These are phyloP conservation scores for Aspergillus avenaceus DNA, from an alignment of 495 filamentous ascomycete genomes.

Conservation along the genomic window DNA sequence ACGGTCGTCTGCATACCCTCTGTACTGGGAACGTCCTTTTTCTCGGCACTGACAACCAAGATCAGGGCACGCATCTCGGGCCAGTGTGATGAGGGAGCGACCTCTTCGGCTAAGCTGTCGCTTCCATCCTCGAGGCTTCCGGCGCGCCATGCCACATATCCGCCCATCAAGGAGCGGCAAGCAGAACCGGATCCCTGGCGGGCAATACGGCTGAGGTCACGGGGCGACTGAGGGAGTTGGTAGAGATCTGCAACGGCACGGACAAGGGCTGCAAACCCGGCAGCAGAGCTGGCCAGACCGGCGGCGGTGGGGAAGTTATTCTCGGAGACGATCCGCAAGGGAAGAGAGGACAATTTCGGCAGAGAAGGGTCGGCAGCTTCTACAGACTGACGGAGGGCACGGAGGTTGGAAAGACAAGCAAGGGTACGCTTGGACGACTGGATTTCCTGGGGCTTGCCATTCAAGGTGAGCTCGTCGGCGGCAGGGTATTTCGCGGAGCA, in stretches of 20 bases:
- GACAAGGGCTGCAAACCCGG: slow-evolving; percentile 92
- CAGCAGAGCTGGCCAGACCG: slow-evolving; percentile 88
- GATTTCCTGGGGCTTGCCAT: slow-evolving; percentile 77
- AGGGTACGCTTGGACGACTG: slow-evolving; percentile 76
- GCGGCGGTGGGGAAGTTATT: slow-evolving; percentile 99
- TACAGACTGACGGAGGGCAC: slow-evolving; percentile 66
- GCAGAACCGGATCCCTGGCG: slow-evolving; percentile 95
- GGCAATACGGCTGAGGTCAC: slow-evolving; percentile 80
- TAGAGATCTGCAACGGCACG: slow-evolving; percentile 91
- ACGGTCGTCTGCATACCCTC: slow-evolving; percentile 97
- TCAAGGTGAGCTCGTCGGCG: slow-evolving; percentile 75
- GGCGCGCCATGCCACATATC: slow-evolving; percentile 90
- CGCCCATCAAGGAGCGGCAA: slow-evolving; percentile 86
- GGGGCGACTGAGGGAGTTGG: slow-evolving; percentile 69
- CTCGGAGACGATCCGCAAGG: slow-evolving; percentile 79
- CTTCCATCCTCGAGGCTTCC: slow-evolving; percentile 68
- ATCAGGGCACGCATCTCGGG: slow-evolving; percentile 89
- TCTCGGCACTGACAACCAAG: slow-evolving; percentile 83
- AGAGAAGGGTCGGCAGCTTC: slow-evolving; percentile 67
- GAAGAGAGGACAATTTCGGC: slow-evolving; percentile 68
- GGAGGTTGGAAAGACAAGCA: slow-evolving; percentile 84
- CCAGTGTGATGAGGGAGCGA: slow-evolving; percentile 86
- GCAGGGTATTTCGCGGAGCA: slow-evolving; percentile 72
- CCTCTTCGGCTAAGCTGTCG: slow-evolving; percentile 80
- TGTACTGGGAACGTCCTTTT: slow-evolving; percentile 90